phyloP scores from a whole-genome alignment of 1,139 yeast species.

The Taphrina sp. region DNA sequence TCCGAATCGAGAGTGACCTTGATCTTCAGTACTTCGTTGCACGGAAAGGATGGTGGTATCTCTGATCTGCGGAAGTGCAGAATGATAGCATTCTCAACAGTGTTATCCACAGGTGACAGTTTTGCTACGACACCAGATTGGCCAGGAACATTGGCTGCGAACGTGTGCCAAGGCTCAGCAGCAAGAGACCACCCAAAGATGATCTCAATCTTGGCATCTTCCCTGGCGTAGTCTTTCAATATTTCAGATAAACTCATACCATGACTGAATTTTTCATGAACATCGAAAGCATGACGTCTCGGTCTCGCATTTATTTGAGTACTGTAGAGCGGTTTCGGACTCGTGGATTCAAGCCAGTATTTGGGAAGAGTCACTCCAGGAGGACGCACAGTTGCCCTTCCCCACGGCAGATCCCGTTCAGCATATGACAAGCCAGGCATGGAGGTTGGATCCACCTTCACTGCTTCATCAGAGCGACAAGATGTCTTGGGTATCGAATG shows the following conservation, averaged over 20 bases:
- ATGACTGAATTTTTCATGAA: not conserved
- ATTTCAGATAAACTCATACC: not conserved
- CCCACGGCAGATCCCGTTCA: constrained; percentile 2
- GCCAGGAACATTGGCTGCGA: constrained; percentile 5
- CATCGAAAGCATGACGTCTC: not conserved
- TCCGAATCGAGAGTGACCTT: not conserved
- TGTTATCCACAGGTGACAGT: not conserved
- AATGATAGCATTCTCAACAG: not conserved
- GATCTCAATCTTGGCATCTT: not conserved
- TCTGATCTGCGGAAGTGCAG: not conserved
- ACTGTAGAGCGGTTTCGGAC: constrained; percentile 10
- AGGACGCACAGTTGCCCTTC: not conserved
- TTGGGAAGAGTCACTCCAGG: constrained; percentile 6
- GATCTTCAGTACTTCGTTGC: not conserved
- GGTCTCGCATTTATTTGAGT: constrained; percentile 9
- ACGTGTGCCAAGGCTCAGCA: too few species aligned
- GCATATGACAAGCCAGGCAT: not conserved
- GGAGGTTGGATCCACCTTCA: not conserved
- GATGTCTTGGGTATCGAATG: not conserved
- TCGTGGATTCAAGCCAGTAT: not conserved
- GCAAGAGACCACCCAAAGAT: too few species aligned
- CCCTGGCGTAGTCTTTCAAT: not conserved
- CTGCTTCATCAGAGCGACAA: not conserved
- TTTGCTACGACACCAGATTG: not conserved
- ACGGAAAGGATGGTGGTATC: too few species aligned